Conservation (phyloP, 176 grass and related monocot species). For the Paspalum vaginatum region DNA sequence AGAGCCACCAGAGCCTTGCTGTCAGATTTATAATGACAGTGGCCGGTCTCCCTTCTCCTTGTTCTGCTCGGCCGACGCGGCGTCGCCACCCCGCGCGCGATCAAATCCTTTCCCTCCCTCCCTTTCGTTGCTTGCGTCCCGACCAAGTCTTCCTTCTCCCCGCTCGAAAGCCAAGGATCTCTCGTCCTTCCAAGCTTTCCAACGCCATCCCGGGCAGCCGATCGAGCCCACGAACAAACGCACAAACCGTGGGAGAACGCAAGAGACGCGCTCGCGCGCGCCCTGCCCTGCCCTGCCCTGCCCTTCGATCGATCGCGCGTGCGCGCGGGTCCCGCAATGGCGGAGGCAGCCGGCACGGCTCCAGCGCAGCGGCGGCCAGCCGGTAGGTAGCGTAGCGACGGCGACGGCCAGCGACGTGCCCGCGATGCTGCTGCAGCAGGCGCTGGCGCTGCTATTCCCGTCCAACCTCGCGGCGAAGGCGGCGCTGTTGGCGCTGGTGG, state of each 20-base stretch:
- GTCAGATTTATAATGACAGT: conserved; percentile 34
- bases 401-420: neutral
- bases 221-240: conserved; percentile 13
- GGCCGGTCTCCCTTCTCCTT: neutral
- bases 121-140: conserved; percentile 40
- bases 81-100: too few relatives aligned
- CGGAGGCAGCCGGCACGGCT: conserved; percentile 32
- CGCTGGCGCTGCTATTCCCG: conserved; percentile 44
- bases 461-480: conserved; percentile 60
- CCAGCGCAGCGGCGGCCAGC: neutral
- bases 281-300: too few relatives aligned
- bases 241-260: conserved; percentile 11
- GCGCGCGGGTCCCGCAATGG: conserved; percentile 32
- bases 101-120: conserved; percentile 64
- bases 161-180: conserved; percentile 53
- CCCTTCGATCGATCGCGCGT: too few relatives aligned
- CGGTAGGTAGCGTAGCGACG: neutral
- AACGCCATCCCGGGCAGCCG: neutral
- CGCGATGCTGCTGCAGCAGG: conserved; percentile 28
- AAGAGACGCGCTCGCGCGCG: conserved; percentile 16
- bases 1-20: neutral
- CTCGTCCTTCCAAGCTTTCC: neutral
- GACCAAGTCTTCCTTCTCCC: conserved; percentile 49
- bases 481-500: conserved; percentile 54
- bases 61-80: conserved; percentile 21